These are phyloP conservation scores for Cyclotella baltica DNA, from an alignment of 108 stramenopile genomes.

Conservation along the genomic window DNA sequence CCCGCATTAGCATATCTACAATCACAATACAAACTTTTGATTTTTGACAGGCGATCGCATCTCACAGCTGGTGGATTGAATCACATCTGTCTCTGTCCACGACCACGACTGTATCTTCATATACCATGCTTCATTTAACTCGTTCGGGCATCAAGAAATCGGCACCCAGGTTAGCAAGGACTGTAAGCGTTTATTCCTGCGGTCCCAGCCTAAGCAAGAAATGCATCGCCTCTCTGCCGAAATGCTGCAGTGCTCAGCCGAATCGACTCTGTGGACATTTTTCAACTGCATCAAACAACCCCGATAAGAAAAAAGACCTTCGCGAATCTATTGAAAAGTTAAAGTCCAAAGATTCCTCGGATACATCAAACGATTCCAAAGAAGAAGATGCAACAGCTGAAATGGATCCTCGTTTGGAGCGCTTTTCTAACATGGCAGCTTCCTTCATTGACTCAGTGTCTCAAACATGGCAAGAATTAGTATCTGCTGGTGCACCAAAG, in stretches of 20 bases:
- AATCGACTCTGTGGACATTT: not conserved
- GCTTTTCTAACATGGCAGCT: constrained; percentile 20
- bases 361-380: constrained; percentile 6
- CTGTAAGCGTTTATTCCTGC: not conserved
- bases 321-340: constrained; percentile 52
- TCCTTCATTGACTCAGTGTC: constrained; percentile 64
- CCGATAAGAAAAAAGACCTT: constrained; percentile 47
- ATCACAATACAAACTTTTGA: too few species aligned
- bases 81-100: not conserved
- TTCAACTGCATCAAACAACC: not conserved
- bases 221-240: not conserved
- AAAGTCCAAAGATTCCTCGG: constrained; percentile 20
- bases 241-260: not conserved
- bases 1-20: too few species aligned
- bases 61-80: not conserved
- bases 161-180: not conserved
- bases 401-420: constrained; percentile 37
- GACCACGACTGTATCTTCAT: not conserved
- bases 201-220: not conserved
- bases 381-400: not conserved
- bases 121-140: not conserved
- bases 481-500: constrained; percentile 74
- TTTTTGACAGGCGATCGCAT: not conserved
- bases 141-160: not conserved
- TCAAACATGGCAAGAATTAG: constrained; percentile 82